Percentiles rank a stretch among this genome's conserved stretches.
phyloP scores from a whole-genome alignment of 2,329 filamentous ascomycete genomes.

The Diaporthe sp. region DNA sequence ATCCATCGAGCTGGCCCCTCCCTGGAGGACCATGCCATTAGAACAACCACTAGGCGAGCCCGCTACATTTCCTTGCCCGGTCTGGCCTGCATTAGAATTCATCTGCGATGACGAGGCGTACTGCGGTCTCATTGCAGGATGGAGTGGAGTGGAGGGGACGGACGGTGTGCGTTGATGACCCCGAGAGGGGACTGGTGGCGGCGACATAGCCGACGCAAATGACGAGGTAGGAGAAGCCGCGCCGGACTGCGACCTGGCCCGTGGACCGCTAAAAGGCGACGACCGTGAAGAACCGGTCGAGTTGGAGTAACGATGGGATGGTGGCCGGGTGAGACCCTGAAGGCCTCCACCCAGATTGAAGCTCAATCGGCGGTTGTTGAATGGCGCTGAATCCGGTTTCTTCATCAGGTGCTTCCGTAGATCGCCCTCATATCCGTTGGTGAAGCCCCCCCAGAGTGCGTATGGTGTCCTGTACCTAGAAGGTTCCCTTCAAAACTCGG shows the following conservation, averaged over 20 bases:
- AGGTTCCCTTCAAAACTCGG: slow-evolving; percentile 58
- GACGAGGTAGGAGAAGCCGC: slow-evolving; percentile 40
- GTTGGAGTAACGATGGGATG: slow-evolving; percentile 42
- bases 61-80: slow-evolving; percentile 18
- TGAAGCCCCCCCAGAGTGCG: slow-evolving; percentile 69
- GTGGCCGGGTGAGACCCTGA: slow-evolving; percentile 40
- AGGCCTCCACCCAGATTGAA: slow-evolving; percentile 42
- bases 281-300: slow-evolving; percentile 40
- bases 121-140: slow-evolving; percentile 56
- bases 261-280: slow-evolving; percentile 34
- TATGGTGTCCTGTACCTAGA: slow-evolving; percentile 73
- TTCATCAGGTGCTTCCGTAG: slow-evolving; percentile 61
- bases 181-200: slow-evolving; percentile 39
- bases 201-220: slow-evolving; percentile 42
- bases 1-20: background rate
- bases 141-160: slow-evolving; percentile 46
- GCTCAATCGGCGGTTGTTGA: slow-evolving; percentile 48
- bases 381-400: slow-evolving; percentile 52
- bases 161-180: slow-evolving; percentile 41
- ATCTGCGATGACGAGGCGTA: slow-evolving; percentile 44
- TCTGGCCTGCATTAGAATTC: slow-evolving; percentile 34
- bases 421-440: slow-evolving; percentile 72
- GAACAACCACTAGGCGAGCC: slow-evolving; percentile 6
- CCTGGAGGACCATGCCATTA: background rate
- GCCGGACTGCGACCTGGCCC: slow-evolving; percentile 36